These are phyloP conservation scores for Fusarium fujikuroi DNA, from an alignment of 2,329 filamentous ascomycete species.

Conservation along the genomic window DNA sequence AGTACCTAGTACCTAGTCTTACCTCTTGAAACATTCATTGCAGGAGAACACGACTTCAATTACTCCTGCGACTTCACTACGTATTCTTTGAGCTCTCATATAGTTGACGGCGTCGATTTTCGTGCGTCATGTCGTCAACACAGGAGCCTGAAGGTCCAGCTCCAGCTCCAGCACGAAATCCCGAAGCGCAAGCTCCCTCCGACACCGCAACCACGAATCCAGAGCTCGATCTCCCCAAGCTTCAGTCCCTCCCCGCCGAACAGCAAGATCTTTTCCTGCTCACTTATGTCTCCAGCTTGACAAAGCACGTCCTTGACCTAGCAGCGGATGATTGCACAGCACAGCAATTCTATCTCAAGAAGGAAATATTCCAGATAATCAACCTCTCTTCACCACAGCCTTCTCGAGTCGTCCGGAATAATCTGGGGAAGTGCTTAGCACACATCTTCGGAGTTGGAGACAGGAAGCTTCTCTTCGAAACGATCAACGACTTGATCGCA, in stretches of 20 bases:
- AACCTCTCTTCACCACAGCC: conserved; percentile 85
- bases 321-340: conserved; percentile 83
- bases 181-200: conserved; percentile 48
- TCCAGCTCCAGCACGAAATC: conserved; percentile 47
- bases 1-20: conserved; percentile 9
- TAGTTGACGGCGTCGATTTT: conserved; percentile 35
- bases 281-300: conserved; percentile 85
- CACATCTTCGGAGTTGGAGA: conserved; percentile 87
- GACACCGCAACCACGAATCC: conserved; percentile 65
- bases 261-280: conserved; percentile 96
- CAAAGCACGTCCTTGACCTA: conserved; percentile 80
- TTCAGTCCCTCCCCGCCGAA: conserved; percentile 88
- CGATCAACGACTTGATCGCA: conserved; percentile 84
- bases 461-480: conserved; percentile 92
- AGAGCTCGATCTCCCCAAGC: conserved; percentile 89
- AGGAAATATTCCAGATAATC: conserved; percentile 93
- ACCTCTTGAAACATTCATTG: conserved; percentile 22
- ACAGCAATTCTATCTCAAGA: conserved; percentile 92
- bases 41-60: conserved; percentile 21
- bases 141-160: conserved; percentile 51
- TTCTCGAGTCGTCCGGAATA: conserved; percentile 89
- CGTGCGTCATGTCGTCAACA: conserved; percentile 51
- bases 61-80: conserved; percentile 13
- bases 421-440: conserved; percentile 84
- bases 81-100: conserved; percentile 11